These are phyloP conservation scores for Colletotrichum sublineola DNA, from an alignment of 2,329 filamentous ascomycete genomes.

Conservation along the genomic window DNA sequence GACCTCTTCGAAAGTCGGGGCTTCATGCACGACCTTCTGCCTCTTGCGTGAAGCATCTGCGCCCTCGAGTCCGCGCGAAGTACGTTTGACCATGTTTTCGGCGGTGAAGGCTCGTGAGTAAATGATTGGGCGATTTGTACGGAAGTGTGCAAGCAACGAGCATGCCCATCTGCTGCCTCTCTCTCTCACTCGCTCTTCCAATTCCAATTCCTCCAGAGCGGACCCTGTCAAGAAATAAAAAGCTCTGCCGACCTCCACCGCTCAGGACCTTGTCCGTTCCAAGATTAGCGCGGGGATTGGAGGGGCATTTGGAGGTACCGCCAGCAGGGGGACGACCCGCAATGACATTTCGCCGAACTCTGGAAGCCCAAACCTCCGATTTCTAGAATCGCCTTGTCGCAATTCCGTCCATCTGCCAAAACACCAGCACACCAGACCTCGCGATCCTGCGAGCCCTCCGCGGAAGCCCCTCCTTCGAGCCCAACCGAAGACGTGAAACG, in stretches of 20 bases:
- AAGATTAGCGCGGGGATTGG: constrained; percentile 38
- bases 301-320: constrained; percentile 18
- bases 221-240: constrained; percentile 43
- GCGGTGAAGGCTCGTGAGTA: background rate
- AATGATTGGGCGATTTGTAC: background rate
- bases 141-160: constrained; percentile 8
- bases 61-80: constrained; percentile 55
- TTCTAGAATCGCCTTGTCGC: constrained; percentile 26
- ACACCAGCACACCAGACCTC: background rate
- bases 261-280: constrained; percentile 7
- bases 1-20: constrained; percentile 72
- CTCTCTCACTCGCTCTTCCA: constrained; percentile 6
- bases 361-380: constrained; percentile 5
- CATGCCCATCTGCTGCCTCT: background rate
- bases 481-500: background rate
- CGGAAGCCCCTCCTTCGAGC: background rate
- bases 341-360: constrained; percentile 39
- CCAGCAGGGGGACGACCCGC: constrained; percentile 25
- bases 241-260: constrained; percentile 42
- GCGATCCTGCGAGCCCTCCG: background rate
- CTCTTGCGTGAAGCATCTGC: constrained; percentile 63
- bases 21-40: constrained; percentile 68
- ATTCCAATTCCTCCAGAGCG: constrained; percentile 15
- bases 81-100: constrained; percentile 60
- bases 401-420: constrained; percentile 2